phyloP scores from a whole-genome alignment of 805 yeast species.

The Metschnikowia proteae region DNA sequence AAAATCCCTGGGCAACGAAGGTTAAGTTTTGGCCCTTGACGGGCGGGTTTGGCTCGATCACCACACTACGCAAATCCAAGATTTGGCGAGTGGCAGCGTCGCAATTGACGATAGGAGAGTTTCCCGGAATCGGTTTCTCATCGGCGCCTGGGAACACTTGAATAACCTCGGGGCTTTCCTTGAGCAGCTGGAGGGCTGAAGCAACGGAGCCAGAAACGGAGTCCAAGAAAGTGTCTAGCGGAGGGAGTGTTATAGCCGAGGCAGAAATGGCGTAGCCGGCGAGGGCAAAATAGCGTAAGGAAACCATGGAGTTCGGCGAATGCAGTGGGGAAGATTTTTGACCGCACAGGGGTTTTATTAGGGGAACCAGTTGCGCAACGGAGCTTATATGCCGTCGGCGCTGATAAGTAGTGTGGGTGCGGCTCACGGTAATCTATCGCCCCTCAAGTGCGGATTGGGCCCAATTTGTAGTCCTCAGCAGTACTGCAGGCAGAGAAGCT shows the following conservation, averaged over 20 bases:
- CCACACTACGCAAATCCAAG: conserved; percentile 55
- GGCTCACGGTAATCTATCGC: neutral
- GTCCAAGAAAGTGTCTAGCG: conserved; percentile 13
- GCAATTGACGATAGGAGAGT: conserved; percentile 78
- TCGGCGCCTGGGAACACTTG: conserved; percentile 22
- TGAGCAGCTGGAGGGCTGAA: conserved; percentile 2
- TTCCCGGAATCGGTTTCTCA: conserved; percentile 82
- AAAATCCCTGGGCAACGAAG: conserved; percentile 66
- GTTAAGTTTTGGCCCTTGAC: conserved; percentile 79
- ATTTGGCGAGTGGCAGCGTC: conserved; percentile 63
- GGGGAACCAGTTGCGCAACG: conserved; percentile 1
- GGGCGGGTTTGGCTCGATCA: conserved; percentile 84
- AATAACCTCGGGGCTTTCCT: conserved; percentile 8
- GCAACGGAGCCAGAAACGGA: conserved; percentile 9
- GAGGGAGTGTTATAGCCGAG: conserved; percentile 14
- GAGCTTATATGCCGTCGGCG: conserved; percentile 2
- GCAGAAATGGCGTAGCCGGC: conserved; percentile 12
- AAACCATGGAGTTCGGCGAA: conserved; percentile 10
- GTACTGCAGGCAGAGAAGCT: conserved; percentile 1
- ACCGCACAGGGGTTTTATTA: neutral
- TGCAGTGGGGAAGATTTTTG: neutral
- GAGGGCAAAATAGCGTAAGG: conserved; percentile 14
- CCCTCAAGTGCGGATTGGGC: neutral
- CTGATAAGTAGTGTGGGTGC: conserved; percentile 1
- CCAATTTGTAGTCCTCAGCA: neutral